Percentiles rank a stretch among this genome's conserved stretches.
Conservation (phyloP, 352 stramenopile genomes). For the Globisporangium radiosum region DNA sequence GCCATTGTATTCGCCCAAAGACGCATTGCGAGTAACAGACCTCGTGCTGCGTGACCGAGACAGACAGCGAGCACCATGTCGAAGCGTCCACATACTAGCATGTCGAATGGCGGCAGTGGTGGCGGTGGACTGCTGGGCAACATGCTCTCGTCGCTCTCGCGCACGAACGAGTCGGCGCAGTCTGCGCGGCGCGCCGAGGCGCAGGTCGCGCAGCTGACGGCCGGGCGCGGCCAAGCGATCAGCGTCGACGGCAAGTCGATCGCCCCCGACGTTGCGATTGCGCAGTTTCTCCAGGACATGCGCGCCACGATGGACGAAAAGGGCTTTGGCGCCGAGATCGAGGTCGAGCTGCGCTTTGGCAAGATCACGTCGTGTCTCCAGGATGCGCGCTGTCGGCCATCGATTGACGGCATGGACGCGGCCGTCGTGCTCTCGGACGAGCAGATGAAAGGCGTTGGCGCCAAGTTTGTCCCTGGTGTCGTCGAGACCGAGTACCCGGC, state of each 20-base stretch:
- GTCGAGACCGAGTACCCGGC: conserved; percentile 57
- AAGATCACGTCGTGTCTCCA: conserved; percentile 75
- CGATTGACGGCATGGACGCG: conserved; percentile 61
- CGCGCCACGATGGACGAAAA: conserved; percentile 70
- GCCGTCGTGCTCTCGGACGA: conserved; percentile 63
- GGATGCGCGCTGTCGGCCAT: conserved; percentile 65
- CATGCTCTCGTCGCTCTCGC: conserved; percentile 68
- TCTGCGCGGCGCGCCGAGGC: conserved; percentile 71
- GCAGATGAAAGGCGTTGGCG: conserved; percentile 71
- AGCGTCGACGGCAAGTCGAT: conserved; percentile 54
- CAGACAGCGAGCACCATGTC: conserved; percentile 30
- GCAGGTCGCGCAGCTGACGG: conserved; percentile 66
- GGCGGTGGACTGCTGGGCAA: conserved; percentile 38
- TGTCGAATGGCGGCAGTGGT: conserved; percentile 22
- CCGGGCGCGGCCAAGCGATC: conserved; percentile 64
- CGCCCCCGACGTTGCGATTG: conserved; percentile 72
- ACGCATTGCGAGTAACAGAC: neutral
- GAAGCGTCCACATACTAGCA: conserved; percentile 53
- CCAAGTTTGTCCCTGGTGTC: conserved; percentile 79
- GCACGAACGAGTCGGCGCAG: conserved; percentile 69
- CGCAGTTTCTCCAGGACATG: conserved; percentile 77
- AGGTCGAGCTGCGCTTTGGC: conserved; percentile 80
- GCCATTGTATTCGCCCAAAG: neutral
- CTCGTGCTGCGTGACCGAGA: no score
- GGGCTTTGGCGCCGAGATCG: conserved; percentile 66